Conservation (phyloP, 148 eudicot genomes). For the Beta vulgaris region DNA sequence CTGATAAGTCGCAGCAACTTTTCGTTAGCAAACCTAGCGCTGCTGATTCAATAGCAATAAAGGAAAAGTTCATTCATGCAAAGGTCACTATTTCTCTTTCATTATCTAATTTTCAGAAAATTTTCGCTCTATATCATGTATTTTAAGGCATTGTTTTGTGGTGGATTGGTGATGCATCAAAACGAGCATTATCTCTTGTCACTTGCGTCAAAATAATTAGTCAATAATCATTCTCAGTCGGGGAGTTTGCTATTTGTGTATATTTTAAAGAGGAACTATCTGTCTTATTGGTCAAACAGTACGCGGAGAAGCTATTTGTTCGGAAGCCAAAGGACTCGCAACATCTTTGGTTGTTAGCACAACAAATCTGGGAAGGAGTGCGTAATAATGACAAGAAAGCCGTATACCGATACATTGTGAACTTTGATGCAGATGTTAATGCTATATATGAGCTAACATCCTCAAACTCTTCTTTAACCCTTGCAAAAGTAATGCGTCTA, state of each 20-base stretch:
- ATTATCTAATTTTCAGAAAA: not conserved
- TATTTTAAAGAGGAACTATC: not conserved
- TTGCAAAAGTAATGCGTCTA: conserved; percentile 81
- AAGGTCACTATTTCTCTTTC: conserved; percentile 43
- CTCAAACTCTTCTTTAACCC: conserved; percentile 58
- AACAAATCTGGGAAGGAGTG: conserved; percentile 95
- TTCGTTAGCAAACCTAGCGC: conserved; percentile 78
- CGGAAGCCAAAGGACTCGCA: conserved; percentile 60
- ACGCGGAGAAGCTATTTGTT: conserved; percentile 81
- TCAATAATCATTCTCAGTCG: not conserved
- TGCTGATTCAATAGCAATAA: conserved; percentile 78
- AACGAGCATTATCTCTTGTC: not conserved
- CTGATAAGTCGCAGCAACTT: conserved; percentile 62
- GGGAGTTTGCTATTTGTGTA: not conserved
- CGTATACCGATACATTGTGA: conserved; percentile 70
- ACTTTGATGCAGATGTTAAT: conserved; percentile 76
- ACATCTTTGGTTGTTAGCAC: conserved; percentile 48
- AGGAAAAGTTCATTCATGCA: conserved; percentile 96
- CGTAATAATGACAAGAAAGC: conserved; percentile 80
- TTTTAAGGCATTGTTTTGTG: not conserved
- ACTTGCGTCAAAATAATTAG: not conserved
- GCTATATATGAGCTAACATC: conserved; percentile 52
- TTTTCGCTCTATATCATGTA: not conserved
- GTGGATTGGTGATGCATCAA: not conserved
- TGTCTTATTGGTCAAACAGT: conserved; percentile 43